A percentile compares a stretch with the other conserved stretches of the same genome.
Conservation (phyloP, 495 filamentous ascomycete species). For the Hyaloscypha bicolor region DNA sequence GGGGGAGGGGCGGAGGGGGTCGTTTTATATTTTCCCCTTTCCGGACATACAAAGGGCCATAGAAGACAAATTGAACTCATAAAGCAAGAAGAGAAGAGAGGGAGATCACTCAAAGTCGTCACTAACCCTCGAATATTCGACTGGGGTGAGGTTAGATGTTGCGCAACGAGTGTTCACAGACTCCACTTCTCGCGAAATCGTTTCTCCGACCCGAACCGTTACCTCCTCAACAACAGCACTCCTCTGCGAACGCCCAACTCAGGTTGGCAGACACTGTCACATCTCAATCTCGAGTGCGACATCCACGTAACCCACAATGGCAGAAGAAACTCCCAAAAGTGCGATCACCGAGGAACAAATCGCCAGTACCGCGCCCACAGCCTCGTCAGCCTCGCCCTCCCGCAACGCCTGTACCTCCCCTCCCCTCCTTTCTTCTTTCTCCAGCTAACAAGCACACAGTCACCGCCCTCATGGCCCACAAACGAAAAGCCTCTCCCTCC, state of each 20-base stretch:
- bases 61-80: too few species aligned
- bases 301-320: background rate
- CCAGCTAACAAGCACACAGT: slow-evolving; percentile 45
- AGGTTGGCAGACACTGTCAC: background rate
- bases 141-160: too few species aligned
- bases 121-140: too few species aligned
- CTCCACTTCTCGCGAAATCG: background rate
- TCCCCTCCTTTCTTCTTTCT: background rate
- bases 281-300: background rate
- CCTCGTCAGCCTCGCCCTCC: slow-evolving; percentile 25
- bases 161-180: background rate
- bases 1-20: too few species aligned
- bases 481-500: slow-evolving; percentile 38
- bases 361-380: slow-evolving; percentile 31
- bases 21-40: too few species aligned
- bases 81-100: too few species aligned
- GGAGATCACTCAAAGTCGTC: too few species aligned
- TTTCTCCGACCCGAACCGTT: background rate
- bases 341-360: slow-evolving; percentile 42
- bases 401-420: slow-evolving; percentile 40
- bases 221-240: background rate
- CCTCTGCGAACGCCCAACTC: background rate
- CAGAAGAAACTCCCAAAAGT: slow-evolving; percentile 29
- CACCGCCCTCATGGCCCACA: slow-evolving; percentile 68
- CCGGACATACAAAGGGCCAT: too few species aligned